A percentile compares a stretch with the other conserved stretches of the same genome.
These are phyloP conservation scores for Coffea eugenioides DNA, from an alignment of 257 asterid species.

Conservation along the genomic window DNA sequence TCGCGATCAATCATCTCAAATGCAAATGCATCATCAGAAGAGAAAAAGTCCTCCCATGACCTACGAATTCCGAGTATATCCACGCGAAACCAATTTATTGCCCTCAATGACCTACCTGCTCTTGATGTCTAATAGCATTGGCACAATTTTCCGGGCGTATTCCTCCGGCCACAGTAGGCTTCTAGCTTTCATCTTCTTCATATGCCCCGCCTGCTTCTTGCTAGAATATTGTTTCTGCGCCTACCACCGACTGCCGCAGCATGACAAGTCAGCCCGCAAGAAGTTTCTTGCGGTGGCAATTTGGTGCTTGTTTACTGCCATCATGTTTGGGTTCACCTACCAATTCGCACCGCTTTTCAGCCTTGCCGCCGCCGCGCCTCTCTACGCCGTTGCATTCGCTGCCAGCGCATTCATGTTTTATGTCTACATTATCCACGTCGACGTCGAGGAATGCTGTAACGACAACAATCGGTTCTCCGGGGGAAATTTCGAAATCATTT, in stretches of 20 bases:
- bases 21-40: not conserved
- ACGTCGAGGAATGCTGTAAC: not conserved
- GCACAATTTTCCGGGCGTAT: constrained; percentile 13
- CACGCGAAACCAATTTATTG: not conserved
- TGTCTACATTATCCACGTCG: not conserved
- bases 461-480: not conserved
- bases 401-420: constrained; percentile 20
- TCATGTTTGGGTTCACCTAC: constrained; percentile 10
- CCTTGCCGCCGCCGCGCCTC: not conserved
- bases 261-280: constrained; percentile 10
- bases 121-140: constrained; percentile 1
- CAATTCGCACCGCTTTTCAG: not conserved
- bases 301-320: constrained; percentile 10
- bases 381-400: constrained; percentile 1
- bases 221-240: constrained; percentile 8
- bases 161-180: constrained; percentile 9
- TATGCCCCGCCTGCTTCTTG: constrained; percentile 11
- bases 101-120: constrained; percentile 9
- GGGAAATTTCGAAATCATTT: not conserved
- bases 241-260: not conserved
- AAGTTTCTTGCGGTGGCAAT: constrained; percentile 15
- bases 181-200: constrained; percentile 8
- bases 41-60: not conserved
- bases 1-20: not conserved
- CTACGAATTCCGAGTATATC: not conserved